Conservation (phyloP, 345 rosid genomes). For the Brassica rapa region DNA sequence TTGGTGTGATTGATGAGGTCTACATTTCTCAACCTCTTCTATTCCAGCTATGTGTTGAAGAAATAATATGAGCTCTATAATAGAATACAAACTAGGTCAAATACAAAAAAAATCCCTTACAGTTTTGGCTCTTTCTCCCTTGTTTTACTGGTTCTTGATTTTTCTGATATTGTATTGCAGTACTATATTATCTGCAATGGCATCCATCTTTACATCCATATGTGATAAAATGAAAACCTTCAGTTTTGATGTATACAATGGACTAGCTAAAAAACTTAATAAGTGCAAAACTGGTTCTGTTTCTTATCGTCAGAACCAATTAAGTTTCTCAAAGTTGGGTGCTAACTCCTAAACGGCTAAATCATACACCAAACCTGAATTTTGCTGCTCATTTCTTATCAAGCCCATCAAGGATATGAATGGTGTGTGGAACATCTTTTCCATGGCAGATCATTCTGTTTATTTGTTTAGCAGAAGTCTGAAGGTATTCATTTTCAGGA, state of each 20-base stretch:
- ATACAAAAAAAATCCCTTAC: neutral
- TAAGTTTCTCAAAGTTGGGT: neutral
- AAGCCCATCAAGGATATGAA: slow-evolving; percentile 38
- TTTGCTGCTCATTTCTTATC: slow-evolving; percentile 4
- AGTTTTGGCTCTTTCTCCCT: neutral
- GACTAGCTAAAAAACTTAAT: neutral
- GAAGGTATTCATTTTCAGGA: too few species aligned
- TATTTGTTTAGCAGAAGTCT: slow-evolving; percentile 11
- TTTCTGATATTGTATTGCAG: neutral
- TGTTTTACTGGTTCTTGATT: neutral
- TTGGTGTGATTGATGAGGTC: slow-evolving; percentile 89
- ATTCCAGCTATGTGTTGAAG: slow-evolving; percentile 75
- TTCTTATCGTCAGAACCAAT: neutral
- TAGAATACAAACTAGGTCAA: slow-evolving; percentile 67
- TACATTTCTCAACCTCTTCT: slow-evolving; percentile 4
- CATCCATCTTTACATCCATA: neutral
- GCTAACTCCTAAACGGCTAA: neutral
- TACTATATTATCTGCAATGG: too few species aligned
- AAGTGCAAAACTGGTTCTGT: neutral
- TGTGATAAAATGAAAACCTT: neutral
- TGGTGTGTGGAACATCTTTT: neutral
- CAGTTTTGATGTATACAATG: neutral
- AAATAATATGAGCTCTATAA: slow-evolving; percentile 54
- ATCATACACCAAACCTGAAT: slow-evolving; percentile 7
- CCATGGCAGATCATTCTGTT: slow-evolving; percentile 10